phyloP scores from a whole-genome alignment of 169 alveolate genomes.

The Neospora caninum region DNA sequence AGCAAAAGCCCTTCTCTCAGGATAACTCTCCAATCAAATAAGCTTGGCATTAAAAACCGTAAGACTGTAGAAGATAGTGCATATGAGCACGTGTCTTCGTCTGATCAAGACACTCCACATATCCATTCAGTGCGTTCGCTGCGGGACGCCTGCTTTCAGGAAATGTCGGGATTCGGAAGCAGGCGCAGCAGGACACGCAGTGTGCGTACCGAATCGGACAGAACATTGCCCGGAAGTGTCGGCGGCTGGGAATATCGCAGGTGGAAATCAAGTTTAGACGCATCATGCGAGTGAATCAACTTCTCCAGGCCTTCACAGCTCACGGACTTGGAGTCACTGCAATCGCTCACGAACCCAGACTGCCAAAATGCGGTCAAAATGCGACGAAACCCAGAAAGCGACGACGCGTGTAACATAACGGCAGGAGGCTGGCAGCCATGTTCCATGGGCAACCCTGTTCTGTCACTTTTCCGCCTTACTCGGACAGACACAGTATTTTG shows the following conservation, averaged over 20 bases:
- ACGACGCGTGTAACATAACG: slow-evolving; percentile 74
- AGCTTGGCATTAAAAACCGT: too few relatives aligned
- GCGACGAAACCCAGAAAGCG: slow-evolving; percentile 85
- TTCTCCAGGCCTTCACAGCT: slow-evolving; percentile 87
- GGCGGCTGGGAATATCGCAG: slow-evolving; percentile 83
- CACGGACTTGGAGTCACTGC: slow-evolving; percentile 82
- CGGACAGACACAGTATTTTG: too few relatives aligned
- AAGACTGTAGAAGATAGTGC: too few relatives aligned
- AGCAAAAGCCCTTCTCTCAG: too few relatives aligned
- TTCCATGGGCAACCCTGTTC: too few relatives aligned
- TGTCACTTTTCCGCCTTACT: too few relatives aligned
- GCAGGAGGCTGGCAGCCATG: background rate
- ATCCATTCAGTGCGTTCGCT: too few relatives aligned
- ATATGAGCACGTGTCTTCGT: too few relatives aligned
- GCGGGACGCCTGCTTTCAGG: slow-evolving; percentile 72
- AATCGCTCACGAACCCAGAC: slow-evolving; percentile 85
- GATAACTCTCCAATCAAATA: too few relatives aligned
- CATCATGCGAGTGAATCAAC: slow-evolving; percentile 82
- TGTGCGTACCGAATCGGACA: slow-evolving; percentile 88
- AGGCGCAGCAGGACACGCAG: slow-evolving; percentile 82
- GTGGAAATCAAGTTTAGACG: slow-evolving; percentile 85
- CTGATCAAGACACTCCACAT: too few relatives aligned
- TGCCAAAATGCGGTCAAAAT: slow-evolving; percentile 82
- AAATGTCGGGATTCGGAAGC: slow-evolving; percentile 84
- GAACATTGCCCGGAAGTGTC: slow-evolving; percentile 87